phyloP scores from a whole-genome alignment of 2,329 filamentous ascomycete species.

The Pyricularia grisea region DNA sequence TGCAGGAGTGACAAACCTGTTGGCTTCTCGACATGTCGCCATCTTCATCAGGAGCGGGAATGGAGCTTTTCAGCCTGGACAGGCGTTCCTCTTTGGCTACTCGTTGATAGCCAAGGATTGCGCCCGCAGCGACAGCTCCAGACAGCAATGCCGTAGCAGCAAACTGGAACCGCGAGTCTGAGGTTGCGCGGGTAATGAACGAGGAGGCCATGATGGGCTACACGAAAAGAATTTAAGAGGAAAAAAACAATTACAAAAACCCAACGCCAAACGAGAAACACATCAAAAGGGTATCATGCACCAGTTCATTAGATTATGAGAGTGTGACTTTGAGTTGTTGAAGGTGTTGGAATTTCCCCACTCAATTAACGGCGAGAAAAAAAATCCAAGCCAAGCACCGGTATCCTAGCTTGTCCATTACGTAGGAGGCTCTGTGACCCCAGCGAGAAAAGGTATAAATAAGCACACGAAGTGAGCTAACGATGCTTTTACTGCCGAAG shows the following conservation, averaged over 20 bases:
- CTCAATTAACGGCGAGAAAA: background rate
- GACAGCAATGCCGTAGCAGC: slow-evolving; percentile 61
- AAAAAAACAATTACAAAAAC: background rate
- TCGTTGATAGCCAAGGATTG: slow-evolving; percentile 53
- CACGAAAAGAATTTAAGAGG: background rate
- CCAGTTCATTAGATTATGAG: background rate
- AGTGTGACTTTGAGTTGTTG: background rate
- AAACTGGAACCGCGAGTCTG: slow-evolving; percentile 48
- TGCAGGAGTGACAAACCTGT: slow-evolving; percentile 19
- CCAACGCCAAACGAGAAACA: background rate
- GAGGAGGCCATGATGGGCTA: slow-evolving; percentile 18
- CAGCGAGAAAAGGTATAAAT: background rate
- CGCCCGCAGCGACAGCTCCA: slow-evolving; percentile 48
- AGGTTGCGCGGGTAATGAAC: slow-evolving; percentile 31
- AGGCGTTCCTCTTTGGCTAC: slow-evolving; percentile 46
- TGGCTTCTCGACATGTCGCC: slow-evolving; percentile 19
- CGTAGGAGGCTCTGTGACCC: background rate
- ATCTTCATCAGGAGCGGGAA: slow-evolving; percentile 31
- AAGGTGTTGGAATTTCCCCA: background rate
- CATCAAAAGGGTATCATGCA: background rate
- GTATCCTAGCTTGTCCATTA: background rate
- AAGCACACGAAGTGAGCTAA: background rate
- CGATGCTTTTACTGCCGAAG: background rate
- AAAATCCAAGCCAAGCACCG: background rate
- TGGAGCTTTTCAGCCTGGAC: slow-evolving; percentile 49